These are phyloP conservation scores for Fusarium acutatum DNA, from an alignment of 2,329 filamentous ascomycete genomes.

Conservation along the genomic window DNA sequence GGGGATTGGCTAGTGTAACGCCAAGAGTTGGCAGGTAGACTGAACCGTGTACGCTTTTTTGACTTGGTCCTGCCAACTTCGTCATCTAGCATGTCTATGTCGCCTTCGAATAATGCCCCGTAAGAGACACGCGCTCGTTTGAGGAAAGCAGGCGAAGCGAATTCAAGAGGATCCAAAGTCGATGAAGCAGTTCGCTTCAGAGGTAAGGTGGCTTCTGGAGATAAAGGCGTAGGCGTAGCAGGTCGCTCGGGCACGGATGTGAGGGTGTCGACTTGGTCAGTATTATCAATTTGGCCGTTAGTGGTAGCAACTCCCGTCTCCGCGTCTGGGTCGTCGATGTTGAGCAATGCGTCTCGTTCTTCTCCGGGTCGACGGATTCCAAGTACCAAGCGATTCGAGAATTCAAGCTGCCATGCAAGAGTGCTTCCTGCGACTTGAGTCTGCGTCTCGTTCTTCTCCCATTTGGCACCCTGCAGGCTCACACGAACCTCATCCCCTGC, in stretches of 20 bases:
- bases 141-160: constrained; percentile 81
- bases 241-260: constrained; percentile 17
- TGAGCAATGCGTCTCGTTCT: constrained; percentile 58
- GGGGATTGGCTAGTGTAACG: constrained; percentile 75
- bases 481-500: constrained; percentile 82
- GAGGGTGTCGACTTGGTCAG: background rate
- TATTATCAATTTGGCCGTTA: constrained; percentile 23
- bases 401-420: constrained; percentile 68
- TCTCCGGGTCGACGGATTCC: constrained; percentile 54
- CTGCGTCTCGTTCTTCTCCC: constrained; percentile 63
- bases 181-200: constrained; percentile 48
- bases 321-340: constrained; percentile 54
- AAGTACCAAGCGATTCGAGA: constrained; percentile 58
- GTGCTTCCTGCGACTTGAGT: constrained; percentile 59
- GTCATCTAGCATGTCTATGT: constrained; percentile 76
- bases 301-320: constrained; percentile 26
- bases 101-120: constrained; percentile 70
- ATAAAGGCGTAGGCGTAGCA: constrained; percentile 25
- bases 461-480: constrained; percentile 73
- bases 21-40: constrained; percentile 75
- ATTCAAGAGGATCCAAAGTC: constrained; percentile 60
- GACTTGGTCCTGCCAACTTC: constrained; percentile 47
- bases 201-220: constrained; percentile 35
- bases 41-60: constrained; percentile 76
- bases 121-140: constrained; percentile 76